Conservation (phyloP, 2,329 filamentous ascomycete genomes). For the Hirsutella minnesotensis region DNA sequence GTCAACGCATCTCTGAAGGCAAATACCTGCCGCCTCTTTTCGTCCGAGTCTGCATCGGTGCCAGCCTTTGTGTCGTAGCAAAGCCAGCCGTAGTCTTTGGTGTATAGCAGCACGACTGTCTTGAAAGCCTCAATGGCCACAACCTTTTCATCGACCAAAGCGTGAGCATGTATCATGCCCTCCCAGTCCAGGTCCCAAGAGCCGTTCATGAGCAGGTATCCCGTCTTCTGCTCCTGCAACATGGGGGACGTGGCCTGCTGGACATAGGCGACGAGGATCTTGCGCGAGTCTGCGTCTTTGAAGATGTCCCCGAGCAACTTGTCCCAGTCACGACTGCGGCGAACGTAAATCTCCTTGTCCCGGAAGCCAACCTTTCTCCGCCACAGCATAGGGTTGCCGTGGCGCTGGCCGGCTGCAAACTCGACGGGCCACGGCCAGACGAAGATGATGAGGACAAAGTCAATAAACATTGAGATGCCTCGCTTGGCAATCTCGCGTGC, state of each 20-base stretch:
- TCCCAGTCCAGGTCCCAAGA: slow-evolving; percentile 84
- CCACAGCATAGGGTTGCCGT: slow-evolving; percentile 59
- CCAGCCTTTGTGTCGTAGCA: slow-evolving; percentile 46
- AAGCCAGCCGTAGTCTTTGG: slow-evolving; percentile 57
- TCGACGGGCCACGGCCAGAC: slow-evolving; percentile 64
- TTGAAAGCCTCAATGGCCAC: slow-evolving; percentile 55
- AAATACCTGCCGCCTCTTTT: slow-evolving; percentile 61
- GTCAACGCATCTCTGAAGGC: slow-evolving; percentile 67
- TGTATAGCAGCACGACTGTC: slow-evolving; percentile 57
- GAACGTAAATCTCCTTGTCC: slow-evolving; percentile 69
- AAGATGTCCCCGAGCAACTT: slow-evolving; percentile 43
- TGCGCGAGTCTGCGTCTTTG: slow-evolving; percentile 36
- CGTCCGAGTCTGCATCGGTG: slow-evolving; percentile 42
- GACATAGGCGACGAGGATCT: slow-evolving; percentile 49
- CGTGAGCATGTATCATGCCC: slow-evolving; percentile 64
- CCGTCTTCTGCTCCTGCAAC: slow-evolving; percentile 65
- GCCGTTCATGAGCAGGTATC: slow-evolving; percentile 73
- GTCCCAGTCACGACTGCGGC: slow-evolving; percentile 66
- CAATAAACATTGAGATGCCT: slow-evolving; percentile 55
- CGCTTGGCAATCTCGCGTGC: slow-evolving; percentile 45
- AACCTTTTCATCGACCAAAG: slow-evolving; percentile 52
- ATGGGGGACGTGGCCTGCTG: slow-evolving; percentile 56
- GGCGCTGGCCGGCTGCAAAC: slow-evolving; percentile 50
- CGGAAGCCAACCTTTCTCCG: slow-evolving; percentile 64
- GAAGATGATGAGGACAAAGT: slow-evolving; percentile 58